Percentiles rank a stretch among this genome's conserved stretches.
Conservation (phyloP, 768 basidiomycete species). For the Trametes cubensis region DNA sequence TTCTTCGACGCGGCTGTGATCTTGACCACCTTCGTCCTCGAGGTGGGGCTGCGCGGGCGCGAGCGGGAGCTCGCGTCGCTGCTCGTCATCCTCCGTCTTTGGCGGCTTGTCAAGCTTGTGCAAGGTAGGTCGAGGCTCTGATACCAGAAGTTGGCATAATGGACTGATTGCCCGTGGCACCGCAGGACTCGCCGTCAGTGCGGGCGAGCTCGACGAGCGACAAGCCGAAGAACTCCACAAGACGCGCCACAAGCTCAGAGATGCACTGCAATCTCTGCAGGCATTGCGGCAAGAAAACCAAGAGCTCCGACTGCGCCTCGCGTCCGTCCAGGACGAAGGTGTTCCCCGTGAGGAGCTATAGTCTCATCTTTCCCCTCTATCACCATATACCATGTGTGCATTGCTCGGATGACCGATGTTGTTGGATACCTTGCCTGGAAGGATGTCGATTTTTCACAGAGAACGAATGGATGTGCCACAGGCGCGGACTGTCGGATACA, state of each 20-base stretch:
- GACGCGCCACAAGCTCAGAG: conserved; percentile 51
- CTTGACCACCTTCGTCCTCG: conserved; percentile 72
- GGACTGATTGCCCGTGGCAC: neutral
- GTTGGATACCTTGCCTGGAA: too few relatives aligned
- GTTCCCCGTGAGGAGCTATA: neutral
- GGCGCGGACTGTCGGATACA: conserved; percentile 12
- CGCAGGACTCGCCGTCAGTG: conserved; percentile 77
- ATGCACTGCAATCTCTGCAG: conserved; percentile 40
- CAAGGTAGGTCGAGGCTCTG: conserved; percentile 42
- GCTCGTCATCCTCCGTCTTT: conserved; percentile 74
- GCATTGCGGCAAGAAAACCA: conserved; percentile 56
- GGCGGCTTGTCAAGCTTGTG: conserved; percentile 80
- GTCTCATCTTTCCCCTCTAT: neutral
- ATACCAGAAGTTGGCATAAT: neutral
- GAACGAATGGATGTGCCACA: neutral
- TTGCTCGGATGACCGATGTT: too few relatives aligned
- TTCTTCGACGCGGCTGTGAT: conserved; percentile 75
- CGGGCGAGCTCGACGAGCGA: conserved; percentile 69
- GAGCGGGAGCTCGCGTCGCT: conserved; percentile 73
- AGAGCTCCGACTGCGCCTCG: conserved; percentile 40
- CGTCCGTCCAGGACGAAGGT: conserved; percentile 9
- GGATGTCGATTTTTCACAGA: too few relatives aligned
- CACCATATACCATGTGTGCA: neutral
- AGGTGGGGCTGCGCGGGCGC: conserved; percentile 65
- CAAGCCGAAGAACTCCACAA: conserved; percentile 50